Base-by-base conservation (phyloP, 768 basidiomycete genomes). In the Mycena metata region DNA sequence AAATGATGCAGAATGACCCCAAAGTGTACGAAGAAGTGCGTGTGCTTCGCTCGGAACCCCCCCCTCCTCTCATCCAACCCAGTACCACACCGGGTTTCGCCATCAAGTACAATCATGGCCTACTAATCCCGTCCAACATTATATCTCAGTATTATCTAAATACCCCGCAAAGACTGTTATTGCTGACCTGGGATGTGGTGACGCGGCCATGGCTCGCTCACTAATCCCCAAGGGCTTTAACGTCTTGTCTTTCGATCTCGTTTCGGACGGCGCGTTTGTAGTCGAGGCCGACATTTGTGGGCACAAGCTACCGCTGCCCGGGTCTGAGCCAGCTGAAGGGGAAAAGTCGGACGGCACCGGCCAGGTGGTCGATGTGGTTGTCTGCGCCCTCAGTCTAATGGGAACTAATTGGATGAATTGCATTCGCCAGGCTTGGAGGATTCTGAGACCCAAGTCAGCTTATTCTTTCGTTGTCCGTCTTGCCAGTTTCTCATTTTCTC, bases 361-460 rank as follows among this genome's bases (percentile, higher is more conserved):
- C 0, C 91, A 94, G 70, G 78, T 99, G 3, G 94, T 96, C 2
- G 96, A 99, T 76, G 90, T 95, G 8, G 96, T 90, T 9, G 91
- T 99, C 24, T 99, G 96, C 77, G 94, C 96, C 24, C 85, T 99
- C 71, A 98, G 96, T 75, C 83, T 99, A 69, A 99, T 99, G 98
- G 93, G 94, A 36, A 93, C 90, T 17, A 98, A 99, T 76, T 99
- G 98, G 98, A 87, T 94, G n/a, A 85, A 85, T 50, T 95, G 95
- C 73, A 86, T 99, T 30, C 85, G 92, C 30, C 96, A 99, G 78
- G 92, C 94, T 10, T 94, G 94, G 89, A 85, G 98, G 71, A 88
- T 99, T 45, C 83, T 99, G 43, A 92, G 90, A 78, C 79, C 87
- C n/a, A 88, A 87, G 97, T 97, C 73, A 74, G 91, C 35, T 35